Base-by-base conservation (phyloP, 805 yeast species). In the Schwanniomyces vanrijiae region DNA sequence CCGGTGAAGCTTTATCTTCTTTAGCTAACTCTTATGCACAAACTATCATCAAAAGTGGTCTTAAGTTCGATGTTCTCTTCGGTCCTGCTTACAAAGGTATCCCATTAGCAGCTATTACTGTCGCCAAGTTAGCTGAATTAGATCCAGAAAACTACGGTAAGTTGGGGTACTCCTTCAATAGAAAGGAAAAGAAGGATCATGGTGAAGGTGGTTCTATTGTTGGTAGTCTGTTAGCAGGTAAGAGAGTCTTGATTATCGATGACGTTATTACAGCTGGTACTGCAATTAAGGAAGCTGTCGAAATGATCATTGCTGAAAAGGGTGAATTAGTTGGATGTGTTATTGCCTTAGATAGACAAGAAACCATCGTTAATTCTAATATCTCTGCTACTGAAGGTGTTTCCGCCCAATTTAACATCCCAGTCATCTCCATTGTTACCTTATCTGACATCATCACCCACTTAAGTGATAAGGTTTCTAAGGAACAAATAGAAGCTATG, bases 11-110 rank as follows among this genome's bases (percentile, higher is more conserved):
- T 48, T 75, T 92, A 50, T 81, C 89, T n/a, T 81, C 83, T 35
- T 75, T 92, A 56, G 97, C 96, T 18, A 80, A 85, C 5, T 86
- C 96, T 5, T 94, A 91, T 62, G 98, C 99, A 25, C 78, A 81
- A 48, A 87, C 96, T 24, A 92, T 92, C 55, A 83, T 91, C 55
- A 83, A 80, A 41, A 80, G 92, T 0, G 92, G 86, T 5, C 61
- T 92, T 43, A 85, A 90, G 64, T 91, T 92, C 58, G 98, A 92
- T 60, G 83, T 94, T 37, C 73, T 92, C 46, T 92, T 92, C 62
- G 99, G 99, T 6, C 99, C 99, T 9, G 99, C 99, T 24, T 92
- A 92, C 71, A 94, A 94, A 72, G 99, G 99, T 16, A 92, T 92
- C 58, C 96, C 99, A 19, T 77, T 92, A 47, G 96, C 96, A 44